Base-by-base conservation (phyloP, 2,329 filamentous ascomycete genomes). In the Albifimbria verrucaria region DNA sequence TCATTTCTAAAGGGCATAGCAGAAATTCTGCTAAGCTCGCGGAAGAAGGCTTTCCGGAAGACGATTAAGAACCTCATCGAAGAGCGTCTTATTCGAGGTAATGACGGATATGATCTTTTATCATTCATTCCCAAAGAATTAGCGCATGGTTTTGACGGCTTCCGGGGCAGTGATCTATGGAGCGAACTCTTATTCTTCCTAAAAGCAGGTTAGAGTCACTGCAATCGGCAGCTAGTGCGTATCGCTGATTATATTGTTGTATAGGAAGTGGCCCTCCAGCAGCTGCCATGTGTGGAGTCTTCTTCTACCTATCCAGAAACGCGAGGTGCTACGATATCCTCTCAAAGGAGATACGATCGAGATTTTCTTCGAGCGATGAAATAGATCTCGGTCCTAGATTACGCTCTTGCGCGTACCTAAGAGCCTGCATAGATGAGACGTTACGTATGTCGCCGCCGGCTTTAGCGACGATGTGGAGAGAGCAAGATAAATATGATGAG, bases 281-380 rank as follows among this genome's bases (percentile, higher is more conserved):
- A n/a, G n/a, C n/a, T n/a, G n/a, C n/a, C n/a, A n/a, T n/a, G n/a
- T n/a, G n/a, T n/a, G n/a, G n/a, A n/a, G n/a, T n/a, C n/a, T n/a
- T n/a, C n/a, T n/a, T n/a, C 43, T 26, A 46, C 22, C 18, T 57
- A 54, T 3, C 49, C 55, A 7, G 43, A 15, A 21, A 18, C 20
- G n/a, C 17, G 15, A 46, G 21, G 43, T 15, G 15, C 43, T 46
- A 46, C 22, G 12, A 21, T 20, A 15, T 22, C 17, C 20, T 21
- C 17, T 18, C 21, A 21, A 23, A 46, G 21, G 43, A 46, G 43
- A 23, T 46, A 15, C 43, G 43, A 18, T 15, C 18, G 25, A 21
- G 20, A 15, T 46, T 46, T 24, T 15, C 17, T 15, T 46, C 48
- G 7, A 50, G 52, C 2, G 58, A 49, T 11, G 54, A 57, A 52